phyloP scores from a whole-genome alignment of 2,329 filamentous ascomycete species.

The Neoarthrinium moseri region DNA sequence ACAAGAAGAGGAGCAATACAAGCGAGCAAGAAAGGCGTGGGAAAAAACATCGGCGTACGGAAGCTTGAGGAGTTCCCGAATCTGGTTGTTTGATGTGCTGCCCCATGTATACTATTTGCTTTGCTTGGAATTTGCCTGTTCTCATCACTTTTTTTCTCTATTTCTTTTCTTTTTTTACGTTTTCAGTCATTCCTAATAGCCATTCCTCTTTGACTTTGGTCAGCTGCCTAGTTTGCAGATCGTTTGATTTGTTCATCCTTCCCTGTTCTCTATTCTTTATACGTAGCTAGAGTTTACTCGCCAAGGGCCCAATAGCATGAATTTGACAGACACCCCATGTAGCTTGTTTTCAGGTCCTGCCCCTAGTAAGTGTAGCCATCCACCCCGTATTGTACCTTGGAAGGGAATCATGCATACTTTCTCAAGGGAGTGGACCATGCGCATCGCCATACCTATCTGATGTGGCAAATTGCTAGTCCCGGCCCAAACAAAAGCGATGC shows the following conservation, averaged over 20 bases:
- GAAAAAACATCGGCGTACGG: neutral
- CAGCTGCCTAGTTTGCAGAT: neutral
- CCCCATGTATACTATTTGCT: neutral
- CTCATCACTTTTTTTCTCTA: conserved; percentile 1
- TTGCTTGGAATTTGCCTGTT: neutral
- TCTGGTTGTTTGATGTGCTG: too few relatives aligned
- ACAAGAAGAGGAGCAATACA: conserved; percentile 6
- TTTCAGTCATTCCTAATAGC: neutral
- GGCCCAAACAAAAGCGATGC: neutral
- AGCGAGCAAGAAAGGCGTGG: neutral
- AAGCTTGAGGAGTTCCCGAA: too few relatives aligned
- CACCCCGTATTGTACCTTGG: conserved; percentile 1
- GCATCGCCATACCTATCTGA: neutral
- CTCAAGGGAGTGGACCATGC: neutral
- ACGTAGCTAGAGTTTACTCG: conserved; percentile 1
- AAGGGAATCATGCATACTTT: neutral
- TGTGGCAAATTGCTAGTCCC: neutral
- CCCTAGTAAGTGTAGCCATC: neutral
- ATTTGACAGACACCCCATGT: neutral
- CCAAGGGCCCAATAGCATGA: conserved; percentile 1
- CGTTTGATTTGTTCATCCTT: conserved; percentile 1
- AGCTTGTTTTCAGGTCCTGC: neutral
- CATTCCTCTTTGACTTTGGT: conserved; percentile 1
- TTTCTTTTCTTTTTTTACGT: neutral
- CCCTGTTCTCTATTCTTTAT: conserved; percentile 1